phyloP scores from a whole-genome alignment of 192 early-diverging fungal genomes.

The Geranomyces michiganensis region DNA sequence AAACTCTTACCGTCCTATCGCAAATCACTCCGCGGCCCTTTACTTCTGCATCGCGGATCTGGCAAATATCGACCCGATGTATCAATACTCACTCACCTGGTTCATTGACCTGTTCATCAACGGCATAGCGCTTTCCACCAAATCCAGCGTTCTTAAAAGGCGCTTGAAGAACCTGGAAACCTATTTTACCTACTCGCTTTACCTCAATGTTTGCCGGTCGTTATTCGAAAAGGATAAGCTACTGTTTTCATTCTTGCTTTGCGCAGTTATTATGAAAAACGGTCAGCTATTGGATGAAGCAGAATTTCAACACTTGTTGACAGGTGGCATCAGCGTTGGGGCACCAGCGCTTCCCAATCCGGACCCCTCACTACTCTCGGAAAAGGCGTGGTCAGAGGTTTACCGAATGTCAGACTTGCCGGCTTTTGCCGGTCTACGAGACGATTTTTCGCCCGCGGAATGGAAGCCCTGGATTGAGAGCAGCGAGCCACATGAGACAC shows the following conservation, averaged over 20 bases:
- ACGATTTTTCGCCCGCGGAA: constrained; percentile 54
- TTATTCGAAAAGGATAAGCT: constrained; percentile 74
- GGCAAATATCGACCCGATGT: constrained; percentile 72
- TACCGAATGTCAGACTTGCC: constrained; percentile 53
- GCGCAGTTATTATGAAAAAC: constrained; percentile 56
- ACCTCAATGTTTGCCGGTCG: constrained; percentile 66
- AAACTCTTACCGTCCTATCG: constrained; percentile 68
- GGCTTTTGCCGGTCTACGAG: constrained; percentile 54
- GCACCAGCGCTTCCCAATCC: constrained; percentile 47
- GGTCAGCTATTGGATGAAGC: constrained; percentile 52
- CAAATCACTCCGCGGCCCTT: constrained; percentile 61
- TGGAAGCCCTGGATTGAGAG: constrained; percentile 53
- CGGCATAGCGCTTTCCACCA: constrained; percentile 53
- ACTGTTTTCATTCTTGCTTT: constrained; percentile 65
- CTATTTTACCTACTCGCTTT: constrained; percentile 68
- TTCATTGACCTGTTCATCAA: constrained; percentile 68
- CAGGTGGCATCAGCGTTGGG: constrained; percentile 59
- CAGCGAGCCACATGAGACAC: constrained; percentile 40
- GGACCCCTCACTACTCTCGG: constrained; percentile 52
- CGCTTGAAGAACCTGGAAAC: constrained; percentile 65
- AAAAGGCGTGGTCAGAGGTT: constrained; percentile 62
- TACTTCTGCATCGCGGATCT: constrained; percentile 72
- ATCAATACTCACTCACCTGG: constrained; percentile 70
- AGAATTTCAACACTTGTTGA: constrained; percentile 59
- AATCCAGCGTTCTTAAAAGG: constrained; percentile 63